Evolutionary conservation across 2,329 filamentous ascomycete genomes (phyloP).

Genomic region (Penicillium sumatraense): DNA sequence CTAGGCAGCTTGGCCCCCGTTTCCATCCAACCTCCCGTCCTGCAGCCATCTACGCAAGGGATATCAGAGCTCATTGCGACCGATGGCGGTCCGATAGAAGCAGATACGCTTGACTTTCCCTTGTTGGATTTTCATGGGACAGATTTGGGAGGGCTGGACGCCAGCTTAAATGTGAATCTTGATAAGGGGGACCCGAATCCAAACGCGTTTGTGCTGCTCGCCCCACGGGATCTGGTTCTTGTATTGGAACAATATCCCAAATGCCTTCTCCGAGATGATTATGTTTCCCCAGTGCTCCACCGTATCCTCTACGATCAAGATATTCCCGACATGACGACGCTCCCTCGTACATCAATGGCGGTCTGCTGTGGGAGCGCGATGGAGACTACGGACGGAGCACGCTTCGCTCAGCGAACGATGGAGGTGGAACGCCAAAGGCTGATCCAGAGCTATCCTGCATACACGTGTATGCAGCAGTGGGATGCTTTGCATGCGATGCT

Average conservation of each 20-base stretch:
- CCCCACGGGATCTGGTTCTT: slow-evolving; percentile 1
- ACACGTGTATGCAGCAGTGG: slow-evolving; percentile 17
- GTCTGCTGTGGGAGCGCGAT: slow-evolving; percentile 26
- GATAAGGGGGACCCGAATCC: neutral
- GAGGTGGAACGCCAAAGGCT: slow-evolving; percentile 24
- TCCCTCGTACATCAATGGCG: slow-evolving; percentile 26
- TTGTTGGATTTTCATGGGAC: neutral
- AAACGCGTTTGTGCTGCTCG: neutral
- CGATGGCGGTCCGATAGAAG: neutral
- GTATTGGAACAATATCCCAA: slow-evolving; percentile 23
- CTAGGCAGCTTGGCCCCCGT: neutral
- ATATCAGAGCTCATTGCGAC: neutral
- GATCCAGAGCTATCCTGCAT: slow-evolving; percentile 21
- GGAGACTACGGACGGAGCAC: slow-evolving; percentile 11
- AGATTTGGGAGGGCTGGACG: neutral
- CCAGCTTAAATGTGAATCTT: neutral
- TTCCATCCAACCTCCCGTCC: neutral
- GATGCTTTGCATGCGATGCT: slow-evolving; percentile 31
- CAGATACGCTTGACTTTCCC: no score
- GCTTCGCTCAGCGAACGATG: slow-evolving; percentile 23
- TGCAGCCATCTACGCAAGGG: neutral
- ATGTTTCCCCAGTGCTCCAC: slow-evolving; percentile 22
- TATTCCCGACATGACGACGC: slow-evolving; percentile 23
- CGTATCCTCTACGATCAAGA: slow-evolving; percentile 20
- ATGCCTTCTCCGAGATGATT: slow-evolving; percentile 19